phyloP scores from a whole-genome alignment of 2,329 filamentous ascomycete species.

The Paracamarosporium sp. region DNA sequence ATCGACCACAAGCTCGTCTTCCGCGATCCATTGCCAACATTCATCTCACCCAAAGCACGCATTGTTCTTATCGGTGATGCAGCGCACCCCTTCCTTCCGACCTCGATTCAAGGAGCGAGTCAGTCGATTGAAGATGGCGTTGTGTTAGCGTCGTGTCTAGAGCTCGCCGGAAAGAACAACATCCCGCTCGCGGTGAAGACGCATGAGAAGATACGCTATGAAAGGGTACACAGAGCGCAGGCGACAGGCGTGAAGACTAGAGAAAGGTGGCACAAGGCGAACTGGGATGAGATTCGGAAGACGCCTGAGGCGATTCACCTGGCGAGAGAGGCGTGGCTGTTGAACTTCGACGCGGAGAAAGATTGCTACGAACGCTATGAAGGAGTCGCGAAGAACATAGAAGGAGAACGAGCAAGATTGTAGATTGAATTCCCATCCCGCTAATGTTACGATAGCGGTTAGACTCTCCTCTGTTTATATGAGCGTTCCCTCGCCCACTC shows the following conservation, averaged over 20 bases:
- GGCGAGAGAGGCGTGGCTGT: conserved; percentile 36
- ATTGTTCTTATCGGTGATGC: conserved; percentile 61
- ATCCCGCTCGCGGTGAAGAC: conserved; percentile 31
- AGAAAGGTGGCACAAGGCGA: conserved; percentile 38
- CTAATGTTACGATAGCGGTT: not conserved
- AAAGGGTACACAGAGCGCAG: conserved; percentile 37
- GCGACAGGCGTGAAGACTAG: conserved; percentile 36
- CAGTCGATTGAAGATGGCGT: conserved; percentile 61
- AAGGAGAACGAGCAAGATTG: conserved; percentile 14
- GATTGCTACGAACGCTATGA: conserved; percentile 40
- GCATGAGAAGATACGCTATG: conserved; percentile 42
- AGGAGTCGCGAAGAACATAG: conserved; percentile 21
- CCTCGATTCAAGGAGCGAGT: conserved; percentile 60
- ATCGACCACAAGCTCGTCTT: conserved; percentile 64
- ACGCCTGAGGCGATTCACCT: conserved; percentile 37
- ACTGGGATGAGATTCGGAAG: conserved; percentile 34
- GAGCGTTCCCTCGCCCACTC: no score
- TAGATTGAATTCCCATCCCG: conserved; percentile 6
- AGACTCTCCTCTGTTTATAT: no score
- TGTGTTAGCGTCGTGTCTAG: conserved; percentile 33
- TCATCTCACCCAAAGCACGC: conserved; percentile 56
- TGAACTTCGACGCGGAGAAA: conserved; percentile 39
- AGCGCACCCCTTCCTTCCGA: conserved; percentile 62
- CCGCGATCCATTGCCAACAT: conserved; percentile 59
- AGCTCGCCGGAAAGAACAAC: conserved; percentile 32